Conservation (phyloP, 768 basidiomycete species). For the Serendipita sp. region DNA sequence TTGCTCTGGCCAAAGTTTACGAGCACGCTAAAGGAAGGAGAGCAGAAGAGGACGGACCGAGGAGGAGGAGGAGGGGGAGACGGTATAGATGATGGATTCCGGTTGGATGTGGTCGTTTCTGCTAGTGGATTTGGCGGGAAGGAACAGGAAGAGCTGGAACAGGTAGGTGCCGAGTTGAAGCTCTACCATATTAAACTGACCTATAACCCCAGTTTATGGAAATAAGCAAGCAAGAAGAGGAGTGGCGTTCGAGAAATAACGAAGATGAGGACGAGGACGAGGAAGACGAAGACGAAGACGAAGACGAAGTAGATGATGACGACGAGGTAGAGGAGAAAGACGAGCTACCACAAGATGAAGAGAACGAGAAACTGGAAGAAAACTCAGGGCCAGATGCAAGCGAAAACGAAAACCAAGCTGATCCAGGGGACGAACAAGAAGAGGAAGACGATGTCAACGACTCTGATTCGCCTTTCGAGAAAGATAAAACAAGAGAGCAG, state of each 20-base stretch:
- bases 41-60: constrained; percentile 14
- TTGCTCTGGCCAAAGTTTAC: constrained; percentile 74
- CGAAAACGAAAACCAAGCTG: neutral
- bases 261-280: constrained; percentile 13
- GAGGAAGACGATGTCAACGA: neutral
- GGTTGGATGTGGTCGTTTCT: constrained; percentile 77
- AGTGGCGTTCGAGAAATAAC: constrained; percentile 17
- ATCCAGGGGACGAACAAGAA: constrained; percentile 8
- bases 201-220: constrained; percentile 47
- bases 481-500: neutral
- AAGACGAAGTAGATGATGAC: constrained; percentile 8
- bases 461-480: neutral
- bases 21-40: constrained; percentile 35
- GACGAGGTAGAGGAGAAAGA: constrained; percentile 15
- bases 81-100: constrained; percentile 40
- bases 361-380: neutral
- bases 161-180: constrained; percentile 32
- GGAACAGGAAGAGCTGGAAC: constrained; percentile 67
- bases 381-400: constrained; percentile 5
- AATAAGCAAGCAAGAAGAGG: constrained; percentile 25
- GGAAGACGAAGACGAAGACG: constrained; percentile 11
- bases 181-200: constrained; percentile 12
- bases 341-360: constrained; percentile 6
- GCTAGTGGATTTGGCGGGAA: constrained; percentile 86
- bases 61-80: constrained; percentile 14